Evolutionary conservation across 345 rosid species (phyloP), one percentile per base, ranked within the genome.

Genomic region (Camelina neglecta): DNA sequence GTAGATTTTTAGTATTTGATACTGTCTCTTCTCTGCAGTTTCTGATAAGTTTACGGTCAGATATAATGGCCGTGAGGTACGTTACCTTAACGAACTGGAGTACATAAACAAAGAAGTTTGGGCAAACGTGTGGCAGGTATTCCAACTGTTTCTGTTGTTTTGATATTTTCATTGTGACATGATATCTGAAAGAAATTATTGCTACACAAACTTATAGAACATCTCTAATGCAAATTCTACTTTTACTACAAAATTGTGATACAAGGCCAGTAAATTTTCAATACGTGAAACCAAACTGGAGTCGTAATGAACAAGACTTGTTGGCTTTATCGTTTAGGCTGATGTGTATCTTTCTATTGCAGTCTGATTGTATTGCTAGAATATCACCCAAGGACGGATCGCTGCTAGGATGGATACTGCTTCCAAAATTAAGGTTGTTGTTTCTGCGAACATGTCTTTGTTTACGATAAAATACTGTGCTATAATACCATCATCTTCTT

Each of bases 321-420:
- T 38, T 2, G n/a, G 36, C 24, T 20, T 56, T 65, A 33, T 33
- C 24, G 15, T 33, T 55, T 4, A 11, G 29, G 57, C 50, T 61
- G 59, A 62, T 60, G 26, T 41, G 51, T 16, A 18, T 55, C 57
- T 38, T 76, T 31, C 12, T 60, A 42, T 6, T 81, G 75, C 81
- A 95, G 99, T 85, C 93, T 57, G 96, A 92, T 71, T 92, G 99
- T 82, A 89, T 95, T 78, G 99, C 89, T 26, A 89, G 97, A 85
- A 89, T 92, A 71, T 95, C 99, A 44, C 85, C 72, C 9, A 69
- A 81, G 63, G 88, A 86, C 44, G 98, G 97, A 47, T 57, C 72
- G 1, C 77, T 95, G 41, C 83, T 82, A 51, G 96, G 98, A 55
- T 95, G 98, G 99, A 84, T 95, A 76, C 81, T 95, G 21, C 99